Base-by-base conservation (phyloP, 495 filamentous ascomycete genomes). In the Talaromyces nanjingensis region DNA sequence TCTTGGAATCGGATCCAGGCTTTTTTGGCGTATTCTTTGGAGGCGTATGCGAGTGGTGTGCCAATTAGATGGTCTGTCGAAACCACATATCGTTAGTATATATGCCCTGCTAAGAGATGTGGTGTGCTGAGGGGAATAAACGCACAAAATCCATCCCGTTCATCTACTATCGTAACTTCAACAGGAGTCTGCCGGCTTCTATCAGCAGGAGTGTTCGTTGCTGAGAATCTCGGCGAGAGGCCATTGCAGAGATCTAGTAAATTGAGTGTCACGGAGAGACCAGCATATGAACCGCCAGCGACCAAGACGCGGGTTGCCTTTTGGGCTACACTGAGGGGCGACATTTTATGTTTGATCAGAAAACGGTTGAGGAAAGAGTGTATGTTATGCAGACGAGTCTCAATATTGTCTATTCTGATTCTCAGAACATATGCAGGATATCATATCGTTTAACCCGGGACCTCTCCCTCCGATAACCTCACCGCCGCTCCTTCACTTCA, bases 91-190 rank as follows among this genome's bases (percentile, higher is more conserved):
- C n/a, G n/a, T n/a, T n/a, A n/a, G n/a, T n/a, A n/a, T n/a, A n/a
- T n/a, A n/a, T n/a, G n/a, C n/a, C n/a, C n/a, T n/a, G n/a, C n/a
- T n/a, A n/a, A n/a, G n/a, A 9, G 12, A 7, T 39, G 22, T 31
- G 22, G 59, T 59, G 12, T 25, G 14, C n/a, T 31, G 29, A 31
- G 0, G 7, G 29, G 29, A 31, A 31, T 33, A 59, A n/a, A 49
- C 29, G 66, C 67, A 89, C 87, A 89, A 71, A 82, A 89, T 27
- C 88, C 88, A 78, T 91, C 88, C 24, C 85, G 76, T 64, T 89
- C 85, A 67, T 91, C 87, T 5, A 89, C 82, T 8, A 91, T 77
- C 9, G 86, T 89, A 55, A 89, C 84, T 42, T 88, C 76, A 20
- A 89, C 66, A 1, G 81, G 76, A 37, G 86, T 77, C 16, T 72